Evolutionary conservation across 495 filamentous ascomycete species (phyloP).

Genomic region (Parathielavia hyrcaniae): DNA sequence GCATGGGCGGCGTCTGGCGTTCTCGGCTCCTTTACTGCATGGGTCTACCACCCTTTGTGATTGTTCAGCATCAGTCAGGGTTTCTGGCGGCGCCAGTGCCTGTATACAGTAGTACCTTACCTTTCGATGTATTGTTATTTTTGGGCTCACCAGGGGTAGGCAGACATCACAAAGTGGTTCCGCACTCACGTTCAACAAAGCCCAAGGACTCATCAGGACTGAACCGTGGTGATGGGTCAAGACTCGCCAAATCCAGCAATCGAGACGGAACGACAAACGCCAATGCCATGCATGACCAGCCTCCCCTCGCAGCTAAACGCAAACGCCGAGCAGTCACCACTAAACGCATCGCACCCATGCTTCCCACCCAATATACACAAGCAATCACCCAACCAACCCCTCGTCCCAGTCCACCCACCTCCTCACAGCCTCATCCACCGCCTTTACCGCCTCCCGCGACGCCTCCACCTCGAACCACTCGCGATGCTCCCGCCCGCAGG

Average conservation of each 20-base stretch:
- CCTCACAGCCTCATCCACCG: constrained; percentile 77
- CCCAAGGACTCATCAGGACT: background rate
- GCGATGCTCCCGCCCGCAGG: constrained; percentile 80
- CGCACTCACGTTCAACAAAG: too few species aligned
- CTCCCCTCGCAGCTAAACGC: background rate
- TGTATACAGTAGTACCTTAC: too few species aligned
- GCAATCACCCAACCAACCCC: constrained; percentile 10
- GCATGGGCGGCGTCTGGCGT: background rate
- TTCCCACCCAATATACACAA: background rate
- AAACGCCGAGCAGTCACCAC: background rate
- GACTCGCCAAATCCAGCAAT: too few species aligned
- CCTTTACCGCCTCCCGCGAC: constrained; percentile 58
- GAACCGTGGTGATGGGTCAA: too few species aligned
- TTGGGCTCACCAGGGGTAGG: too few species aligned
- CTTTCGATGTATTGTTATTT: too few species aligned
- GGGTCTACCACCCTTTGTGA: too few species aligned
- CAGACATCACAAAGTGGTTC: too few species aligned
- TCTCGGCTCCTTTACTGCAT: background rate
- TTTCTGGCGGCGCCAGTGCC: too few species aligned
- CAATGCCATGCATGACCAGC: background rate
- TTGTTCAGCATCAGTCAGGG: too few species aligned
- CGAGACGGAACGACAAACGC: background rate
- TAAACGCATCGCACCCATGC: background rate
- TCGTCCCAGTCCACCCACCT: constrained; percentile 81
- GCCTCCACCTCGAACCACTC: constrained; percentile 97